These are phyloP conservation scores for Naganishia albida DNA, from an alignment of 1,284 basidiomycete genomes.

Conservation along the genomic window DNA sequence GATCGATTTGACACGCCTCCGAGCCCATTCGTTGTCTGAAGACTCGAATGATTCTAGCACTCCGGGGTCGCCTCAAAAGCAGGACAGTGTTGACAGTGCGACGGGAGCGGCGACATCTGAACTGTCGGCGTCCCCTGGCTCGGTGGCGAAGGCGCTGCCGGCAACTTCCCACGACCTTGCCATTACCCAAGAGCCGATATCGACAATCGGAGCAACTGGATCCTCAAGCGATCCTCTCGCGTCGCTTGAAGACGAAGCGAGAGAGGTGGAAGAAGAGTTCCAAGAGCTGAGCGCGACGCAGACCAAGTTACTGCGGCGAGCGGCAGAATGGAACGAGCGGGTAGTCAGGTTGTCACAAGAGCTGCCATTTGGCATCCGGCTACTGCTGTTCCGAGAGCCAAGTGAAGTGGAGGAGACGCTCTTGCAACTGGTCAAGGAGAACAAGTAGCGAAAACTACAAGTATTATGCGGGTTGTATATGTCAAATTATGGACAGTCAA, in stretches of 20 bases:
- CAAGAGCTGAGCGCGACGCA: slow-evolving; percentile 40
- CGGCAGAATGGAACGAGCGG: slow-evolving; percentile 42
- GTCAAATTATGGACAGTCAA: not conserved
- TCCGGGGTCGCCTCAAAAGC: not conserved
- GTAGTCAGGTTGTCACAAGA: slow-evolving; percentile 35
- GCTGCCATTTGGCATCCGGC: slow-evolving; percentile 34
- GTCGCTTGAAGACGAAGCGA: slow-evolving; percentile 17
- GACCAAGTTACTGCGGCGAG: slow-evolving; percentile 45
- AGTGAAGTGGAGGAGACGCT: slow-evolving; percentile 39
- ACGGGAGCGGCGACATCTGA: not conserved
- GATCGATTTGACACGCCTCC: slow-evolving; percentile 22
- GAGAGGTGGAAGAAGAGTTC: slow-evolving; percentile 37
- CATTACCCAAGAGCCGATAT: not conserved
- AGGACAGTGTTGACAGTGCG: slow-evolving; percentile 1
- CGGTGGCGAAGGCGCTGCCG: not conserved
- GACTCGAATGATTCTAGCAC: not conserved
- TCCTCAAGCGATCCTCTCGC: slow-evolving; percentile 9
- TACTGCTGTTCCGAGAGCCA: slow-evolving; percentile 42
- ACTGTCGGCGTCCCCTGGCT: not conserved
- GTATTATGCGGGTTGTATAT: not conserved
- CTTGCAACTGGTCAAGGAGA: slow-evolving; percentile 18
- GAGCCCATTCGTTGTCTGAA: not conserved
- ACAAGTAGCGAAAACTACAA: not conserved
- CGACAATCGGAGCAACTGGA: slow-evolving; percentile 7
- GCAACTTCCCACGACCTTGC: not conserved